phyloP scores from a whole-genome alignment of 1,284 basidiomycete genomes.

The Cutaneotrichosporon mucoides region DNA sequence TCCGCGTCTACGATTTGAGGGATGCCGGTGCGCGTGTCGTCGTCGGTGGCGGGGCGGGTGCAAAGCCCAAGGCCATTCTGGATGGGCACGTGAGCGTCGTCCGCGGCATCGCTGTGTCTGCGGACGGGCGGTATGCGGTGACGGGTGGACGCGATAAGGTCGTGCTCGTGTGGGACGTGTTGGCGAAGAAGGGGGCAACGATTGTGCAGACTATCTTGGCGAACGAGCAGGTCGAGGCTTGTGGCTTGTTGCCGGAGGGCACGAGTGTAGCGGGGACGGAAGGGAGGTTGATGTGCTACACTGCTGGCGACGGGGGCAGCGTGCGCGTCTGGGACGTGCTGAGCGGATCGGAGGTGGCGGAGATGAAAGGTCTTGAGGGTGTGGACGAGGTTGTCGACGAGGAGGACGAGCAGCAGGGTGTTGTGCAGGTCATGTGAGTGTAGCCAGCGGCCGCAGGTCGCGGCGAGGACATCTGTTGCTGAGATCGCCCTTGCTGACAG shows the following conservation, averaged over 20 bases:
- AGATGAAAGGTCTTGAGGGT: constrained; percentile 52
- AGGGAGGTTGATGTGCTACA: constrained; percentile 63
- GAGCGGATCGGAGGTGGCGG: constrained; percentile 61
- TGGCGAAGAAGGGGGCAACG: constrained; percentile 54
- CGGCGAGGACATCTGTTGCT: neutral
- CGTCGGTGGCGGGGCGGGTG: constrained; percentile 30
- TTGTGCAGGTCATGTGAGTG: constrained; percentile 29
- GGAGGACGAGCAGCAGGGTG: constrained; percentile 62
- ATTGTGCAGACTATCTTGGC: constrained; percentile 80
- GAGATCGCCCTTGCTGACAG: constrained; percentile 19
- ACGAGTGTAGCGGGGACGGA: constrained; percentile 45
- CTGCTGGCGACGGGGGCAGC: constrained; percentile 80
- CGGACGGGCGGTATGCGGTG: constrained; percentile 78
- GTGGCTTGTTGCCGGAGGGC: constrained; percentile 58
- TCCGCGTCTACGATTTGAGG: constrained; percentile 83
- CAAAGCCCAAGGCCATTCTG: constrained; percentile 69
- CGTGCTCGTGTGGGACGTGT: constrained; percentile 68
- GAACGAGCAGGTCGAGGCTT: constrained; percentile 79
- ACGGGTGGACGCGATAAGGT: constrained; percentile 88
- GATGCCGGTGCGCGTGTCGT: constrained; percentile 58
- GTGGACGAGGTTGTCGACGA: constrained; percentile 57
- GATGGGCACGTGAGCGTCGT: constrained; percentile 91
- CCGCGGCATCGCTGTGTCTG: constrained; percentile 75
- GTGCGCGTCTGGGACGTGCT: constrained; percentile 78
- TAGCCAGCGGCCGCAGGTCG: no score